Conservation (phyloP, 257 asterid species). For the Jacaranda mimosifolia region DNA sequence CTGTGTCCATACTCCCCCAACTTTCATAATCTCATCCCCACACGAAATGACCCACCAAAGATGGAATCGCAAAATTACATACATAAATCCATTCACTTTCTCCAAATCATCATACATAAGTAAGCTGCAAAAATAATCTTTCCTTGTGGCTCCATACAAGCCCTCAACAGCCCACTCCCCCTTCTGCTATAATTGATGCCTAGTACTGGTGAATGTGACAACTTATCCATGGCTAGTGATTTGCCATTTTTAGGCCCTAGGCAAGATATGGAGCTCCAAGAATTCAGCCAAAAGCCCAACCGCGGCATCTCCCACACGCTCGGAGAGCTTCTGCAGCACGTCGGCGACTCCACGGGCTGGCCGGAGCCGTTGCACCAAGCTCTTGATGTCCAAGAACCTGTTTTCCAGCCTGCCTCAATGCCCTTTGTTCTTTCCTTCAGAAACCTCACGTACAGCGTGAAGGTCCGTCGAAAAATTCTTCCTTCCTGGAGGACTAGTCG, state of each 20-base stretch:
- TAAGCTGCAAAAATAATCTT: background rate
- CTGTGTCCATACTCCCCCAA: conserved; percentile 43
- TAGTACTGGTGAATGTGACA: conserved; percentile 42
- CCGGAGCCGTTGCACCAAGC: conserved; percentile 36
- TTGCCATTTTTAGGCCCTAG: conserved; percentile 76
- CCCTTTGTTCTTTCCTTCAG: conserved; percentile 63
- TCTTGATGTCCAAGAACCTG: conserved; percentile 36
- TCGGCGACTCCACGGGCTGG: conserved; percentile 50
- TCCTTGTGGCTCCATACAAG: conserved; percentile 29
- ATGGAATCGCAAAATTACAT: background rate
- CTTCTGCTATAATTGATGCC: conserved; percentile 25
- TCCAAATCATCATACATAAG: background rate
- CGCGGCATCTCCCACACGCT: conserved; percentile 62
- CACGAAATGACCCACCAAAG: conserved; percentile 58
- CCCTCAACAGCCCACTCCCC: background rate
- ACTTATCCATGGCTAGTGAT: conserved; percentile 57
- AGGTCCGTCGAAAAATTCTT: conserved; percentile 35
- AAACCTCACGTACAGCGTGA: conserved; percentile 60
- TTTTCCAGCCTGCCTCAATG: conserved; percentile 23
- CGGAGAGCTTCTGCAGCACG: conserved; percentile 65
- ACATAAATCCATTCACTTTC: conserved; percentile 1
- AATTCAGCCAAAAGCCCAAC: conserved; percentile 50
- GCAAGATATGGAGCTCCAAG: conserved; percentile 70
- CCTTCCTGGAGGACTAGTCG: background rate
- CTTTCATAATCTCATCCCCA: conserved; percentile 46